Evolutionary conservation across 2,329 filamentous ascomycete species (phyloP), one percentile per base, ranked within the genome.

Genomic region (Arthrobotrys iridis): DNA sequence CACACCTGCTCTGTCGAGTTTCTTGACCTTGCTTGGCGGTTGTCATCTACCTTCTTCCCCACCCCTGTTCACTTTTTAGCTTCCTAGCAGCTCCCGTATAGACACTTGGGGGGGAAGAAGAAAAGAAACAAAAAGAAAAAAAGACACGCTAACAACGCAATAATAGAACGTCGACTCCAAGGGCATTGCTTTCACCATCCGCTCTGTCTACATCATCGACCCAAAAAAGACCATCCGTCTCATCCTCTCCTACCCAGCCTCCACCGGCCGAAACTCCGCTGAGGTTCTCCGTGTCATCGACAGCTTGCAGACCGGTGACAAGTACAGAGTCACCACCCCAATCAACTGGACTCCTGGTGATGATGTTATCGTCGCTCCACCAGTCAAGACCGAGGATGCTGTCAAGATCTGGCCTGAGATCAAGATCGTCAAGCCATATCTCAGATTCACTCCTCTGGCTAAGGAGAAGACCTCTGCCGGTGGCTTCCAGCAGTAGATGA

Each of bases 141-240:
- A 64, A 41, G 20, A 57, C 67, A 72, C 46, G 59, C 67, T 73
- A 52, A 73, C 59, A 73, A 73, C 60, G 52, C 68, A 50, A 4
- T 24, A 33, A 55, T 43, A 74, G 70, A 84, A 84, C 77, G 82
- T 84, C 52, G 83, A 84, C 76, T 79, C 80, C 68, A 83, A 83
- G 80, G 83, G 83, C 60, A 83, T 84, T 64, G 87, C 87, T 57
- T 88, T 89, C 82, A 89, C 87, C 80, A 89, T 89, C 82, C 87
- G 87, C 81, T 87, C 86, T 65, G 87, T 89, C 80, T 89, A 89
- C 83, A 83, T 88, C 82, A 88, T 89, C 81, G 87, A 89, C 83
- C 87, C 87, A 68, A 87, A 86, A 83, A 88, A 88, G 85, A 88
- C 84, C 76, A 88, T 89, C 80, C 86, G 87, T 78, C 84, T 86